phyloP scores from a whole-genome alignment of 805 yeast genomes.

The Wilhelminamyces savonicus region DNA sequence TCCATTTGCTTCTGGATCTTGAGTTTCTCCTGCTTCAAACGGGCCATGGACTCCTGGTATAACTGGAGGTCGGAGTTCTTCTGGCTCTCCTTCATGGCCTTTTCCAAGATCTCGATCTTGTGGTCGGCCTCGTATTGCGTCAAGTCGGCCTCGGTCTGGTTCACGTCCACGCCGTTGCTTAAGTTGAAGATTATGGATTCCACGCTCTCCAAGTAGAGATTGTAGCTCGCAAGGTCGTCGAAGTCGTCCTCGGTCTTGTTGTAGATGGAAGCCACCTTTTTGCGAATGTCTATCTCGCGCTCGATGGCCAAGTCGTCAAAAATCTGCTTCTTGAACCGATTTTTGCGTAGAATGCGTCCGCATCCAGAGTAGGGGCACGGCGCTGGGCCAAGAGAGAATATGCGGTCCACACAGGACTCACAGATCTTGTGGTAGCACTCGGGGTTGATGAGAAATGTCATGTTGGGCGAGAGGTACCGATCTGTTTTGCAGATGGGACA shows the following conservation, averaged over 20 bases:
- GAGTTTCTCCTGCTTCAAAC: conserved; percentile 60
- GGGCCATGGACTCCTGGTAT: conserved; percentile 48
- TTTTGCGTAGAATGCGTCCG: conserved; percentile 78
- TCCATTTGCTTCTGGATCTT: conserved; percentile 60
- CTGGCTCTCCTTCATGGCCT: conserved; percentile 61
- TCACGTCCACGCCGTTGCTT: conserved; percentile 62
- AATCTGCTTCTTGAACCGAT: conserved; percentile 84
- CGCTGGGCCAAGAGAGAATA: conserved; percentile 91
- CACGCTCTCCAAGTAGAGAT: conserved; percentile 75
- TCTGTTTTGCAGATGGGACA: conserved; percentile 98
- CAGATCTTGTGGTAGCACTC: conserved; percentile 98
- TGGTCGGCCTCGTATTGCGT: conserved; percentile 68
- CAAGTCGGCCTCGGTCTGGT: conserved; percentile 59
- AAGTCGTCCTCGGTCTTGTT: conserved; percentile 80
- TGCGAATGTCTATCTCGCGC: conserved; percentile 85
- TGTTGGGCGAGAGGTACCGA: conserved; percentile 86
- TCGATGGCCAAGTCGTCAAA: conserved; percentile 90
- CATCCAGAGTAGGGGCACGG: conserved; percentile 94
- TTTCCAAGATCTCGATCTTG: conserved; percentile 67
- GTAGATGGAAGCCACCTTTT: conserved; percentile 67
- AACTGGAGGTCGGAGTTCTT: conserved; percentile 59
- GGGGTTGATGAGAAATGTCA: conserved; percentile 87
- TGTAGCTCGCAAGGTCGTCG: conserved; percentile 50
- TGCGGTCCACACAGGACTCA: conserved; percentile 93
- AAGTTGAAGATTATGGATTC: conserved; percentile 79